phyloP scores from a whole-genome alignment of 2,329 filamentous ascomycete species.

The Beauveria sp. region DNA sequence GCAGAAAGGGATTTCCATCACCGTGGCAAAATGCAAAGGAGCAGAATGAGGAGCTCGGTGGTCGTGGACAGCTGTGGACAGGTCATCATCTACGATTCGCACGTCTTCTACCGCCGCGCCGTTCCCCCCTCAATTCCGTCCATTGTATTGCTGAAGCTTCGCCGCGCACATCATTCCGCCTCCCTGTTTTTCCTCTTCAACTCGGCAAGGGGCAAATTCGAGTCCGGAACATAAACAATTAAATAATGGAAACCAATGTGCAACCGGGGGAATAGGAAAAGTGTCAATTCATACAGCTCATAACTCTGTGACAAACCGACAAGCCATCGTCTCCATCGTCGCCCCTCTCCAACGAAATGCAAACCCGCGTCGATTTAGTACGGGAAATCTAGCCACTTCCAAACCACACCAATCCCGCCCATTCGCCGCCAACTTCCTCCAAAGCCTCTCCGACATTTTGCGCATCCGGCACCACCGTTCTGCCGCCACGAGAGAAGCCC shows the following conservation, averaged over 20 bases:
- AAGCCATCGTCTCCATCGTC: not conserved
- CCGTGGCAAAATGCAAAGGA: no score
- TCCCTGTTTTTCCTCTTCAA: not conserved
- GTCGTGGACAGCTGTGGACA: not conserved
- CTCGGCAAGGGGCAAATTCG: no score
- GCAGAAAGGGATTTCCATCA: no score
- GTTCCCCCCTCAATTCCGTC: not conserved
- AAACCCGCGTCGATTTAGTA: not conserved
- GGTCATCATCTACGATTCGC: not conserved
- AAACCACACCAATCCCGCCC: not conserved
- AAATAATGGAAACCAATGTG: not conserved
- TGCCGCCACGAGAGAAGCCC: not conserved
- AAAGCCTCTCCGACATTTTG: not conserved
- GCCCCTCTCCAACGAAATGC: conserved; percentile 1
- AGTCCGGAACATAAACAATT: no score
- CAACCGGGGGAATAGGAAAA: not conserved
- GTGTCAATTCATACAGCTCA: not conserved
- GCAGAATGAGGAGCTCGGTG: not conserved
- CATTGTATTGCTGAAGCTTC: not conserved
- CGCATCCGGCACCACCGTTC: not conserved
- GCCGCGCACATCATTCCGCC: not conserved
- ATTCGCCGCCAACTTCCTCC: not conserved
- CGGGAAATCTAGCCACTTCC: not conserved
- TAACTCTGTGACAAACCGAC: not conserved
- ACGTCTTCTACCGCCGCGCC: not conserved